Conservation (phyloP, 2,329 filamentous ascomycete genomes). For the Emergomyces pasteurianus region DNA sequence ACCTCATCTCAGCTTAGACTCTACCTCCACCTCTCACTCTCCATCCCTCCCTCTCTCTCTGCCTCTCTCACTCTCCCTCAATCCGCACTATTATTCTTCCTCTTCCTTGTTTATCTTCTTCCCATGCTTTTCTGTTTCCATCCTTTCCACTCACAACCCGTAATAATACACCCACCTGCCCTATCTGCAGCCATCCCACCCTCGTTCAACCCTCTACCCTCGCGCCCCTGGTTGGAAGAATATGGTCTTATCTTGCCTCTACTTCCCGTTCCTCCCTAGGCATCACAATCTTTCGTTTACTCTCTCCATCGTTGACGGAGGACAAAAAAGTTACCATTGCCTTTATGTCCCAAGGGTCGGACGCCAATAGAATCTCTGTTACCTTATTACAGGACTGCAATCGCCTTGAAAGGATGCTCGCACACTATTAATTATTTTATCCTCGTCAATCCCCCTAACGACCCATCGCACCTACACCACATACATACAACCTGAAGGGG, state of each 20-base stretch:
- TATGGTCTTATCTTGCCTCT: not conserved
- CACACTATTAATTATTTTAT: slow-evolving; percentile 4
- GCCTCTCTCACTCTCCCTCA: slow-evolving; percentile 8
- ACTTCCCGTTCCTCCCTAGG: not conserved
- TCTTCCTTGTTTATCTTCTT: slow-evolving; percentile 7
- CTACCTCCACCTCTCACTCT: slow-evolving; percentile 16
- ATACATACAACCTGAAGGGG: not conserved
- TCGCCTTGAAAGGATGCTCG: not conserved
- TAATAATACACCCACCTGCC: not conserved
- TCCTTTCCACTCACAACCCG: not conserved
- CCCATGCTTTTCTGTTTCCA: not conserved
- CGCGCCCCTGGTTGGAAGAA: not conserved
- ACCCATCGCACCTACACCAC: not conserved
- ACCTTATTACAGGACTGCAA: not conserved
- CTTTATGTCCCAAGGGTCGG: not conserved
- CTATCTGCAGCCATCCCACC: slow-evolving; percentile 1
- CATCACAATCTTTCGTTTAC: not conserved
- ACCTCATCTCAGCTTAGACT: slow-evolving; percentile 1
- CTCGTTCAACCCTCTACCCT: not conserved
- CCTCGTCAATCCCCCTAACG: not conserved
- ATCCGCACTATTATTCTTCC: slow-evolving; percentile 12
- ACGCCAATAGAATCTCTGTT: not conserved
- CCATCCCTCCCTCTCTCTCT: slow-evolving; percentile 11
- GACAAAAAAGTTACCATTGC: not conserved
- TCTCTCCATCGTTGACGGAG: not conserved